Evolutionary conservation across 495 filamentous ascomycete genomes (phyloP).

Genomic region (Parmelia sp.): DNA sequence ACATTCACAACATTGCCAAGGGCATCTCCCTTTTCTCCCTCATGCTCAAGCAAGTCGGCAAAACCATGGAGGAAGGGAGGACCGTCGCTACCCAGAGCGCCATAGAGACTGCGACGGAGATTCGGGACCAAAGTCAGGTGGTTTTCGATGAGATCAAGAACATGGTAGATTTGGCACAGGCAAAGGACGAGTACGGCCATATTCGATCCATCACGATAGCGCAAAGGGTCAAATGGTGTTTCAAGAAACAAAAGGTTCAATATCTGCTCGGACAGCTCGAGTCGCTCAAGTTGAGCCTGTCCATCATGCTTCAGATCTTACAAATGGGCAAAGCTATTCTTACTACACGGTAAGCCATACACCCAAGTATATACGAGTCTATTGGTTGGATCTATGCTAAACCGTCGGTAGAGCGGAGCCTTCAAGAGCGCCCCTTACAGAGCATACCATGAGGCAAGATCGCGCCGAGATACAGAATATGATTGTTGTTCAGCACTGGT

Average conservation of each 20-base stretch:
- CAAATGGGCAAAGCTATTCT: slow-evolving; percentile 35
- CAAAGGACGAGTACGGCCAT: slow-evolving; percentile 31
- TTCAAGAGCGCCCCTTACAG: slow-evolving; percentile 18
- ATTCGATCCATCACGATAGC: slow-evolving; percentile 31
- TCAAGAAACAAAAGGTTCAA: slow-evolving; percentile 40
- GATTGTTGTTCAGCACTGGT: slow-evolving; percentile 44
- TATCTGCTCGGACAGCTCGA: slow-evolving; percentile 43
- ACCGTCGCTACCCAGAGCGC: slow-evolving; percentile 31
- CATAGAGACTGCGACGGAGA: slow-evolving; percentile 38
- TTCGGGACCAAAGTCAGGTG: slow-evolving; percentile 36
- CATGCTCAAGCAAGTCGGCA: slow-evolving; percentile 39
- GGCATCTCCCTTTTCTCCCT: slow-evolving; percentile 40
- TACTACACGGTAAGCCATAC: slow-evolving; percentile 17
- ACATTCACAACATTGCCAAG: slow-evolving; percentile 44
- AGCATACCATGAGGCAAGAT: slow-evolving; percentile 38
- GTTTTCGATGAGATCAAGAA: slow-evolving; percentile 42
- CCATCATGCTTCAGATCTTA: slow-evolving; percentile 38
- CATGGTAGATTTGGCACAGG: slow-evolving; percentile 39
- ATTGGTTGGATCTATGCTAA: slow-evolving; percentile 8
- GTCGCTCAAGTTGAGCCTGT: slow-evolving; percentile 40
- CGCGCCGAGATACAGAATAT: slow-evolving; percentile 43
- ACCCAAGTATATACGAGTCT: background rate
- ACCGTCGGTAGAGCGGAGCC: slow-evolving; percentile 14
- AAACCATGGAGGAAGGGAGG: slow-evolving; percentile 31
- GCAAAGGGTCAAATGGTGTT: slow-evolving; percentile 42